Percentiles rank a stretch among this genome's conserved stretches.
Evolutionary conservation across 2,329 filamentous ascomycete species (phyloP).

Genomic region (Trichoderma polysporum): DNA sequence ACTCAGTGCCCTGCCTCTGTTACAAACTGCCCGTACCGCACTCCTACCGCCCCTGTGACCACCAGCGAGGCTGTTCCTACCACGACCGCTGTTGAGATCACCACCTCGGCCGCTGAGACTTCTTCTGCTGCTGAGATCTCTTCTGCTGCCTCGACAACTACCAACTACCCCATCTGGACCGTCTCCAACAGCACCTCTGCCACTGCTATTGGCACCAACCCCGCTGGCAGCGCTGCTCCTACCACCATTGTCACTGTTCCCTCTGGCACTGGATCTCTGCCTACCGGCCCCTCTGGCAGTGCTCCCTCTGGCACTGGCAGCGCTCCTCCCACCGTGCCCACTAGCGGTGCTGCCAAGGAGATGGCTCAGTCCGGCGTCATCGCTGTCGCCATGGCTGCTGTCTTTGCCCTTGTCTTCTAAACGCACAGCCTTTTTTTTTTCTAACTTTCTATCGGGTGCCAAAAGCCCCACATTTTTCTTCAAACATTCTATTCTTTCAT

Average conservation of each 20-base stretch:
- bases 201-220: constrained; percentile 22
- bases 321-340: constrained; percentile 24
- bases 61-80: constrained; percentile 19
- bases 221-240: constrained; percentile 26
- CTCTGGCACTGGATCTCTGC: constrained; percentile 17
- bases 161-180: constrained; percentile 30
- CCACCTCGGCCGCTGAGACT: constrained; percentile 25
- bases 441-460: not conserved
- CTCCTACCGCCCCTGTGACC: constrained; percentile 25
- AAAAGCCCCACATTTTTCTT: not conserved
- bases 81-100: constrained; percentile 28
- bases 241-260: constrained; percentile 29
- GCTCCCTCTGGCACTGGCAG: constrained; percentile 2
- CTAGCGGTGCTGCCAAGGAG: constrained; percentile 36
- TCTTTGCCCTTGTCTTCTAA: constrained; percentile 41
- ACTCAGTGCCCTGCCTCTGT: constrained; percentile 47
- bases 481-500: constrained; percentile 18
- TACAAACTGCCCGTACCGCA: constrained; percentile 44
- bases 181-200: constrained; percentile 36
- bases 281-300: too few species aligned
- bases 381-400: constrained; percentile 41
- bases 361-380: constrained; percentile 43
- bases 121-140: constrained; percentile 24
- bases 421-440: not conserved
- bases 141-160: constrained; percentile 23